phyloP scores from a whole-genome alignment of 192 early-diverging fungal genomes.

The Umbelopsis sp. region DNA sequence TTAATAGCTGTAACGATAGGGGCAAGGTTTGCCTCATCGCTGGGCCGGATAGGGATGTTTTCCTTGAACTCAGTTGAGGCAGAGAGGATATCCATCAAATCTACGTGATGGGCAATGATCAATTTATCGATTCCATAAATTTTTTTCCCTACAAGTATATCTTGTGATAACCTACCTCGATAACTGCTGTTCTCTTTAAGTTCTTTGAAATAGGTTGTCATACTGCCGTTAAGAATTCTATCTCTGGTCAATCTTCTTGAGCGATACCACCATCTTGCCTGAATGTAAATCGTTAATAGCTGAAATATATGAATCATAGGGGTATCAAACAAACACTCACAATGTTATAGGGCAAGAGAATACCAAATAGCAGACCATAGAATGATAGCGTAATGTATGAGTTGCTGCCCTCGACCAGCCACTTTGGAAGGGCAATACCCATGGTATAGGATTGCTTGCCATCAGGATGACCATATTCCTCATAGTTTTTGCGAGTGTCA shows the following conservation, averaged over 20 bases:
- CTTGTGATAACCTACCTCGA: slow-evolving; percentile 15
- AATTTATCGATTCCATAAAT: not conserved
- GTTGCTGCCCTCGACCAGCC: slow-evolving; percentile 87
- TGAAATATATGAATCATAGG: not conserved
- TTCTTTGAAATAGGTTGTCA: slow-evolving; percentile 90
- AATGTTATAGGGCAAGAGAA: slow-evolving; percentile 86
- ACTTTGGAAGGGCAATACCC: slow-evolving; percentile 92
- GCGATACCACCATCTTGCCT: slow-evolving; percentile 94
- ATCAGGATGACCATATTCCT: slow-evolving; percentile 97
- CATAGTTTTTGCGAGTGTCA: slow-evolving; percentile 86
- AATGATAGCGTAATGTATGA: slow-evolving; percentile 80
- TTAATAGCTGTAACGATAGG: slow-evolving; percentile 47
- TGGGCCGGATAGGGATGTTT: slow-evolving; percentile 41
- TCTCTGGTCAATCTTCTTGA: slow-evolving; percentile 89
- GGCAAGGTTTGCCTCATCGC: slow-evolving; percentile 52
- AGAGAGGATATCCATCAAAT: slow-evolving; percentile 77
- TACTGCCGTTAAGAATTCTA: slow-evolving; percentile 84
- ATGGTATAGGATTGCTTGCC: slow-evolving; percentile 91
- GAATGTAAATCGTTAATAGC: not conserved
- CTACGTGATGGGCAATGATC: slow-evolving; percentile 24
- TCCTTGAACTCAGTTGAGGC: slow-evolving; percentile 76
- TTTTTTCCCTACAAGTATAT: not conserved
- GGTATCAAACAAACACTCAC: slow-evolving; percentile 40
- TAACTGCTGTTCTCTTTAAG: slow-evolving; percentile 75
- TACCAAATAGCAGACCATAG: slow-evolving; percentile 88